phyloP scores from a whole-genome alignment of 2,329 filamentous ascomycete genomes.

The Cordyceps javanica region DNA sequence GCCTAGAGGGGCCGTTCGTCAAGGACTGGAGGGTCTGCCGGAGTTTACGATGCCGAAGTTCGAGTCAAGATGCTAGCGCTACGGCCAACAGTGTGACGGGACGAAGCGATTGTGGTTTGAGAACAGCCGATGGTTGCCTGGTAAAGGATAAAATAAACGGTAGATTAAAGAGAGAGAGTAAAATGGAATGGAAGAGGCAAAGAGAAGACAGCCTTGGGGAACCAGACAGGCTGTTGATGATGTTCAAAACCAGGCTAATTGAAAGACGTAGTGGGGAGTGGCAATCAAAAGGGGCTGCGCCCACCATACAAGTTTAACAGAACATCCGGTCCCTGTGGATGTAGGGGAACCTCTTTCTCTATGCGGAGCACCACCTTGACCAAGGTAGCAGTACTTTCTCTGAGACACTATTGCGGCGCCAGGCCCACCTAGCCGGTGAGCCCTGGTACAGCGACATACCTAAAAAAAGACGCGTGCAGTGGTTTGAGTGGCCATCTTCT shows the following conservation, averaged over 20 bases:
- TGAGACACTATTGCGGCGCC: neutral
- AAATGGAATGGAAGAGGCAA: slow-evolving; percentile 4
- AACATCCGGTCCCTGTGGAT: neutral
- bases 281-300: slow-evolving; percentile 14
- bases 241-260: slow-evolving; percentile 7
- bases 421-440: too few relatives aligned
- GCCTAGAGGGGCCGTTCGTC: slow-evolving; percentile 5
- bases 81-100: neutral
- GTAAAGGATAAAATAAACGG: neutral
- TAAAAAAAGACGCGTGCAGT: neutral
- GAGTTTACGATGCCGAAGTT: neutral
- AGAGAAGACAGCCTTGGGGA: neutral
- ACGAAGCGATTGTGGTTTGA: neutral
- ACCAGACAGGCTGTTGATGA: slow-evolving; percentile 9
- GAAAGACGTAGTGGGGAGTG: slow-evolving; percentile 10
- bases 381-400: neutral
- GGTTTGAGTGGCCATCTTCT: too few relatives aligned
- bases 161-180: neutral
- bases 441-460: slow-evolving; percentile 2
- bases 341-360: neutral
- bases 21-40: neutral
- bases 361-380: too few relatives aligned
- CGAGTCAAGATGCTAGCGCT: neutral
- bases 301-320: neutral
- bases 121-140: neutral